Percentiles rank a stretch among this genome's conserved stretches.
phyloP scores from a whole-genome alignment of 1,284 basidiomycete species.

The Cryptococcus maquisensis region DNA sequence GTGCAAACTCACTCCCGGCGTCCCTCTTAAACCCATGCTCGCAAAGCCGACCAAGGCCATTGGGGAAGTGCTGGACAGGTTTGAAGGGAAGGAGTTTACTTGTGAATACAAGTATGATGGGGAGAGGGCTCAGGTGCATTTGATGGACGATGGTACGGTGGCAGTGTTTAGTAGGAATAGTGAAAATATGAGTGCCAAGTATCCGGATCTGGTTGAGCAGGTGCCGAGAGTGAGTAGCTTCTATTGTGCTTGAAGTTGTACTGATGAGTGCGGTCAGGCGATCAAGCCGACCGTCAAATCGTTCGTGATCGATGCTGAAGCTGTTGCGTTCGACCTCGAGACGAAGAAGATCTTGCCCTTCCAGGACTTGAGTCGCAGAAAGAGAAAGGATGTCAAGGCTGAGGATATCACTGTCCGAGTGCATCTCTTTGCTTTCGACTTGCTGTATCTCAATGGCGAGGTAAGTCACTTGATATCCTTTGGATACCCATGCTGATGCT shows the following conservation, averaged over 20 bases:
- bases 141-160: constrained; percentile 70
- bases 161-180: constrained; percentile 94
- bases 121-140: constrained; percentile 91
- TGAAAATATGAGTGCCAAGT: constrained; percentile 99
- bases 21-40: constrained; percentile 98
- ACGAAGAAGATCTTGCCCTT: constrained; percentile 69
- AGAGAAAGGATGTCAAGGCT: constrained; percentile 75
- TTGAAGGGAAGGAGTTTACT: constrained; percentile 92
- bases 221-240: constrained; percentile 65
- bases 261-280: constrained; percentile 56
- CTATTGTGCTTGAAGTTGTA: constrained; percentile 8
- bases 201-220: constrained; percentile 93
- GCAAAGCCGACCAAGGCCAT: constrained; percentile 99
- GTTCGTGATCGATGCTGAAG: constrained; percentile 79
- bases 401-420: constrained; percentile 58
- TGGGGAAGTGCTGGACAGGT: constrained; percentile 94
- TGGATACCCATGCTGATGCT: not conserved
- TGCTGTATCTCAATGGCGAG: constrained; percentile 57
- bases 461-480: constrained; percentile 28
- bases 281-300: constrained; percentile 71
- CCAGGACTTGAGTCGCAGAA: constrained; percentile 78
- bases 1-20: constrained; percentile 86
- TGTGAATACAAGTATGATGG: constrained; percentile 99
- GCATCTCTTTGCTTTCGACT: constrained; percentile 57
- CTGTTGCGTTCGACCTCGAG: constrained; percentile 69